phyloP scores from a whole-genome alignment of 2,329 filamentous ascomycete genomes.

The Phialophora chinensis region DNA sequence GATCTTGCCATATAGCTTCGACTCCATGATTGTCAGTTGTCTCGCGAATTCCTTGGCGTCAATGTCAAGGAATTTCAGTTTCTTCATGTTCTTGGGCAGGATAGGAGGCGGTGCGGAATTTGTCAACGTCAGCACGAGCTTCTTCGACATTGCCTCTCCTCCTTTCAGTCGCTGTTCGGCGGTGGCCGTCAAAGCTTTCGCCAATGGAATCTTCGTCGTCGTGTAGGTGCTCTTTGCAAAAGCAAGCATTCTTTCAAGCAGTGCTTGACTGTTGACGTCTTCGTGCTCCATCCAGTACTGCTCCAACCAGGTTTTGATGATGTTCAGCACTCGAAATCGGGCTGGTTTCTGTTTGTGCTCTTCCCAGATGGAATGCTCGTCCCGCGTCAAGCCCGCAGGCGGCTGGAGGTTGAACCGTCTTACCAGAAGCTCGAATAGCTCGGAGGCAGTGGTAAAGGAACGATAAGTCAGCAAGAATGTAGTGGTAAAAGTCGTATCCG shows the following conservation, averaged over 20 bases:
- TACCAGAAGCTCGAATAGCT: slow-evolving; percentile 91
- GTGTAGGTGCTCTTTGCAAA: slow-evolving; percentile 93
- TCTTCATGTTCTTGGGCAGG: slow-evolving; percentile 99
- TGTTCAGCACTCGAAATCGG: slow-evolving; percentile 94
- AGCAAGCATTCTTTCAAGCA: slow-evolving; percentile 85
- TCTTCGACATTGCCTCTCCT: slow-evolving; percentile 83
- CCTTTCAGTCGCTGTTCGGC: slow-evolving; percentile 88
- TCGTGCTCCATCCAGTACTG: slow-evolving; percentile 98
- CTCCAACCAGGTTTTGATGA: slow-evolving; percentile 97
- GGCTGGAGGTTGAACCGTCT: slow-evolving; percentile 92
- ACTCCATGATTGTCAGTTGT: slow-evolving; percentile 96
- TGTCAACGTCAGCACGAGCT: slow-evolving; percentile 84
- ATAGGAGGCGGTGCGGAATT: slow-evolving; percentile 84
- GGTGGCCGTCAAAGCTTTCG: slow-evolving; percentile 79
- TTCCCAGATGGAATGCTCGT: slow-evolving; percentile 85
- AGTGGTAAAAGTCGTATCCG: slow-evolving; percentile 94
- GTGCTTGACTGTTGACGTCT: slow-evolving; percentile 78
- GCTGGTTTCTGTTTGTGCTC: slow-evolving; percentile 96
- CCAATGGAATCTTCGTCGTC: slow-evolving; percentile 89
- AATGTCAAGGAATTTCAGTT: slow-evolving; percentile 97
- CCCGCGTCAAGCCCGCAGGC: slow-evolving; percentile 74
- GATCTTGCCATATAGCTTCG: slow-evolving; percentile 91
- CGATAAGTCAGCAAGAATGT: slow-evolving; percentile 96
- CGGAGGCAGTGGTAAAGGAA: slow-evolving; percentile 88
- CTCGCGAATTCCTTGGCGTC: slow-evolving; percentile 96